Evolutionary conservation across 768 basidiomycete species (phyloP), one percentile per base, ranked within the genome.

Genomic region (Agrocybe pediades): DNA sequence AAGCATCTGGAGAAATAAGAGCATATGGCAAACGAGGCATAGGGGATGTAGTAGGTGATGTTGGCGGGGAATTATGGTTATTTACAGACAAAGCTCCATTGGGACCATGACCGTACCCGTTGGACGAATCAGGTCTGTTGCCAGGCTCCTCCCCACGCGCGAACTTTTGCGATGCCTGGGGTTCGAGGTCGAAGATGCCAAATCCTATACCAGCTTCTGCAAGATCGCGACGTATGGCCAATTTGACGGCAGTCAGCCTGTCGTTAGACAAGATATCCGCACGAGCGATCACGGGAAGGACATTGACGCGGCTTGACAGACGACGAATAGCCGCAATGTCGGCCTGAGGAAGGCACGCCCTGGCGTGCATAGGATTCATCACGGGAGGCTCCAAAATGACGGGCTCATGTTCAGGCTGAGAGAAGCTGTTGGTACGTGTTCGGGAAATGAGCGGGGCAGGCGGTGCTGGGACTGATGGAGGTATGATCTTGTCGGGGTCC

Each of bases 171-270:
- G 51, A 44, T 46, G 55, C 57, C 39, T 60, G 58, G 33, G 63
- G 61, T 70, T 88, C 88, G 67, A 83, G 76, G 77, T 92, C 91
- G 73, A 94, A 93, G 60, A 94, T 91, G 62, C 91, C 90, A 70
- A 92, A 92, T 55, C 89, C 90, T 66, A 92, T 92, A 54, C 90
- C 91, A 44, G 88, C 87, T 59, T 88, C 86, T 36, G 90, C 90
- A 42, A 93, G 79, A 72, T 92, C 90, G 65, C 85, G 73, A 61
- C 89, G 83, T 65, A 94, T 81, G 57, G 90, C 91, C 64, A 85
- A 71, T 71, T 92, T 92, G 68, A 93, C 83, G 57, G 84, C 84
- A 48, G 84, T 81, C 54, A 94, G 81, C 59, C 90, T 86, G 66
- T 92, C 89, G 70, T 88, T 89, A 48, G 88, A 88, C 59, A 94